Evolutionary conservation across 192 early-diverging fungal genomes (phyloP), one percentile per base, ranked within the genome.

Genomic region (Coemansia sp.): DNA sequence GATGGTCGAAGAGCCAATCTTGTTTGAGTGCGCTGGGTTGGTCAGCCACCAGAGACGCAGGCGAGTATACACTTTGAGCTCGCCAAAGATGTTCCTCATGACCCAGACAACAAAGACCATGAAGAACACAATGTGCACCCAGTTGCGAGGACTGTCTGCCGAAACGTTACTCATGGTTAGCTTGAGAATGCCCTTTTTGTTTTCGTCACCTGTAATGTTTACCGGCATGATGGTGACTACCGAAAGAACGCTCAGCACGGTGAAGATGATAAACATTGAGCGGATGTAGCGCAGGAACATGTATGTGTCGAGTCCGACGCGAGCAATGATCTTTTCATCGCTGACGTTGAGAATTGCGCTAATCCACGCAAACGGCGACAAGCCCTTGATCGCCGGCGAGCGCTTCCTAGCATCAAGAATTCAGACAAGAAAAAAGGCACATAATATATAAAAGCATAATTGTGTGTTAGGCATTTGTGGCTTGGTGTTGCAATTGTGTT

Each of bases 271-370:
- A 41, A 86, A 80, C 46, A 83, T 79, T 43, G 85, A 77, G 24
- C 84, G 79, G 42, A 89, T 80, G 59, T 86, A 87, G 39, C 83
- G 81, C 36, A 95, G 46, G 42, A 87, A 82, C 79, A 91, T 87
- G 66, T 84, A 95, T 9, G 86, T 78, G 60, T 93, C 91, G 17
- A 89, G 75, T 0, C 88, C 86, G 10, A 81, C 79, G 2, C 73
- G 78, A 9, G 55, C 47, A 23, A 87, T 79, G 7, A 88, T 60
- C 5, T 77, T 64, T 9, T 77, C 77, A 41, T 88, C 83, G 19
- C 55, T 55, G 40, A 76, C 66, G 17, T 45, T 54, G n/a, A 88
- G 60, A 24, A 80, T 51, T 1, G 78, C 61, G 10, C 56, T 51
- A 44, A 91, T 52, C 87, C 87, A 91, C 18, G 60, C 58, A 41